phyloP scores from a whole-genome alignment of 345 rosid genomes.

The Ailanthus altissimus region DNA sequence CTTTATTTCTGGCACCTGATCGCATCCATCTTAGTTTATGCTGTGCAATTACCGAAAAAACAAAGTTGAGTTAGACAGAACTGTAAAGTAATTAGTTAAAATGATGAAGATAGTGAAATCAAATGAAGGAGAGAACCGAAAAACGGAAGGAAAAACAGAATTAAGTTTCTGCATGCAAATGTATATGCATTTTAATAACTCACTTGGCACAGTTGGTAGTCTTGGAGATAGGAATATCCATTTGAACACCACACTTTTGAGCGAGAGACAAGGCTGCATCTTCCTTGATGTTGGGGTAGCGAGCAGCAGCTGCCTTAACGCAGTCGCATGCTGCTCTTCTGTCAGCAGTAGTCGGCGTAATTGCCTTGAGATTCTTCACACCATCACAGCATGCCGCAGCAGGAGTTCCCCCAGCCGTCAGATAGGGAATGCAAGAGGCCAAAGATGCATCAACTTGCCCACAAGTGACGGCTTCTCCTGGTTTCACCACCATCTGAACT shows the following conservation, averaged over 20 bases:
- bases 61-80: background rate
- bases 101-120: no score
- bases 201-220: background rate
- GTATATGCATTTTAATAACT: background rate
- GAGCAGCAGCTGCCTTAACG: background rate
- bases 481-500: background rate
- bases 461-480: background rate
- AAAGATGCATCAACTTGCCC: constrained; percentile 1
- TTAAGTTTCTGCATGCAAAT: background rate
- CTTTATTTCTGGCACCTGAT: background rate
- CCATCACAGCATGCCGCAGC: background rate
- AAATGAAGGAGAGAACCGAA: background rate
- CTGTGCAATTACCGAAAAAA: background rate
- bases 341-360: background rate
- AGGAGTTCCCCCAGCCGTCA: background rate
- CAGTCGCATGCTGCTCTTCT: background rate
- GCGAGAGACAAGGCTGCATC: background rate
- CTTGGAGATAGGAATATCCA: background rate
- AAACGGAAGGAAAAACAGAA: background rate
- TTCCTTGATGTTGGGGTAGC: background rate
- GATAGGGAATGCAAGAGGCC: background rate
- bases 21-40: background rate
- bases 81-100: background rate
- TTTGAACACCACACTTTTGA: background rate
- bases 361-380: background rate